phyloP scores from a whole-genome alignment of 2,329 filamentous ascomycete genomes.

The Curvularia hawaiiensis region DNA sequence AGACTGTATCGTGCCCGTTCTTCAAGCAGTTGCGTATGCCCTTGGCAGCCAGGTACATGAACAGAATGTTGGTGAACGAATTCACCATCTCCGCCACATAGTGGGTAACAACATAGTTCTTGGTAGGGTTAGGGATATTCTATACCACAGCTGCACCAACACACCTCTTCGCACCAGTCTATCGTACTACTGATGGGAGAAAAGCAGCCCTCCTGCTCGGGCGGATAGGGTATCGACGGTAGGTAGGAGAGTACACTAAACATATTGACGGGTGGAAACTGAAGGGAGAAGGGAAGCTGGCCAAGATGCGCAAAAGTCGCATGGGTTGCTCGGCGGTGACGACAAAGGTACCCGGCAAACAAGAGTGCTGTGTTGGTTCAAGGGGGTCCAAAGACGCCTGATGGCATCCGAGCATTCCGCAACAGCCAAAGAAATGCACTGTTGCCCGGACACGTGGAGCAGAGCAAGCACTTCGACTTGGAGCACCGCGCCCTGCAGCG shows the following conservation, averaged over 20 bases:
- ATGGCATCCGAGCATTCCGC: neutral
- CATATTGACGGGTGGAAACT: conserved; percentile 19
- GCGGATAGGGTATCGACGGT: conserved; percentile 56
- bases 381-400: neutral
- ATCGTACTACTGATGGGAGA: conserved; percentile 72
- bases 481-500: neutral
- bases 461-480: neutral
- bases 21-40: conserved; percentile 75
- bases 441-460: neutral
- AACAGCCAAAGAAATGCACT: neutral
- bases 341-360: neutral
- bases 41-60: conserved; percentile 76
- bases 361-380: neutral
- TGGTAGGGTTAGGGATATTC: conserved; percentile 10
- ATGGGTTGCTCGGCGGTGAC: neutral
- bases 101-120: conserved; percentile 77
- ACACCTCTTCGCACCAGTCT: conserved; percentile 81
- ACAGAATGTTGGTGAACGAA: conserved; percentile 80
- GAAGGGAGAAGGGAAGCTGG: neutral
- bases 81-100: conserved; percentile 81
- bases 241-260: conserved; percentile 45
- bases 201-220: conserved; percentile 66
- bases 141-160: conserved; percentile 8
- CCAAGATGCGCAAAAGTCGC: neutral
- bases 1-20: conserved; percentile 76